Percentiles rank a stretch among this genome's conserved stretches.
Conservation (phyloP, 2,329 filamentous ascomycete genomes). For the Epichloe bromicola region DNA sequence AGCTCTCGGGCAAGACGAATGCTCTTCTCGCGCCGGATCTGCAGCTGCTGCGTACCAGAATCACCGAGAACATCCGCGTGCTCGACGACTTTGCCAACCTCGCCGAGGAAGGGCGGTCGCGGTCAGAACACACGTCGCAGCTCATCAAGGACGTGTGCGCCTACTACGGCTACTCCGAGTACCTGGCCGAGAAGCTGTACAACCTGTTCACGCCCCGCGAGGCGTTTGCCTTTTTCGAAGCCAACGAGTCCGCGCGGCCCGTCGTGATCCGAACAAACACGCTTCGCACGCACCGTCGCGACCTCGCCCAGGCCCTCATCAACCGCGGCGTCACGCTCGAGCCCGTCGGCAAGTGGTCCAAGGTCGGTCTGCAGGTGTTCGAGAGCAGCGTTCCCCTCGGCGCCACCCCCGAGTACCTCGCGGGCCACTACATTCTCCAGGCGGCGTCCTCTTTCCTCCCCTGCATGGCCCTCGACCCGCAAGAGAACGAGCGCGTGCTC, state of each 20-base stretch:
- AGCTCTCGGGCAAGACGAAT: slow-evolving; percentile 43
- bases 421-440: slow-evolving; percentile 95
- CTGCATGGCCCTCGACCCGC: slow-evolving; percentile 91
- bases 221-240: slow-evolving; percentile 96
- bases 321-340: slow-evolving; percentile 93
- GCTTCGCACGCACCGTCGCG: slow-evolving; percentile 59
- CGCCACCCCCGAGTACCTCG: slow-evolving; percentile 89
- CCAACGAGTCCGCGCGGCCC: slow-evolving; percentile 87
- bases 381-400: slow-evolving; percentile 75
- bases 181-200: slow-evolving; percentile 91
- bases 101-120: slow-evolving; percentile 64
- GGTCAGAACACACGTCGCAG: slow-evolving; percentile 77
- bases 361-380: slow-evolving; percentile 93
- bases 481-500: slow-evolving; percentile 81
- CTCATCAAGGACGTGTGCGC: slow-evolving; percentile 84
- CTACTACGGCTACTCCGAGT: slow-evolving; percentile 94
- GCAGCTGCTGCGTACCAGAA: slow-evolving; percentile 73
- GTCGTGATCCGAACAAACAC: slow-evolving; percentile 97
- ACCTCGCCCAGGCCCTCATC: slow-evolving; percentile 85
- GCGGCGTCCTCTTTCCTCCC: slow-evolving; percentile 95
- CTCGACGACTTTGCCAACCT: slow-evolving; percentile 79
- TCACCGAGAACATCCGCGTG: slow-evolving; percentile 87
- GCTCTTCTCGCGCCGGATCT: slow-evolving; percentile 73
- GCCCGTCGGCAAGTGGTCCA: slow-evolving; percentile 96
- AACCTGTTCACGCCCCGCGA: slow-evolving; percentile 85